These are phyloP conservation scores for Diaporthe sp. DNA, from an alignment of 2,329 filamentous ascomycete genomes.

Conservation along the genomic window DNA sequence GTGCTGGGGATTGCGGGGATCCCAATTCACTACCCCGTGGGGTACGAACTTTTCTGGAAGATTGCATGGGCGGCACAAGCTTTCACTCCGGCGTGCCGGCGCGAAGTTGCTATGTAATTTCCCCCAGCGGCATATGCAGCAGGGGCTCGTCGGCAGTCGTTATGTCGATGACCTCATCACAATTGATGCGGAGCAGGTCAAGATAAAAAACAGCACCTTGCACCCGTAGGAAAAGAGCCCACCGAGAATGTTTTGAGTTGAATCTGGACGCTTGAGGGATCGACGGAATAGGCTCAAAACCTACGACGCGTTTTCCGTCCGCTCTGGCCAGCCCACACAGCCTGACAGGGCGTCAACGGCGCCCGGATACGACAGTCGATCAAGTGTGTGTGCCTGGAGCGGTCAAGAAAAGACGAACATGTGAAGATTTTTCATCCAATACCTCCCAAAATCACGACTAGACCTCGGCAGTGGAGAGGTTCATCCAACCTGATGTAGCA, in stretches of 20 bases:
- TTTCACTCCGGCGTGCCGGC: conserved; percentile 4
- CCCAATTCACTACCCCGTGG: conserved; percentile 17
- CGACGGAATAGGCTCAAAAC: not conserved
- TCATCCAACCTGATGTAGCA: conserved; percentile 13
- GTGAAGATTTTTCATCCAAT: conserved; percentile 16
- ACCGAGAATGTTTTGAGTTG: not conserved
- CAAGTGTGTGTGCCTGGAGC: conserved; percentile 3
- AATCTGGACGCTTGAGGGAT: not conserved
- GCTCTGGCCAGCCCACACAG: not conserved
- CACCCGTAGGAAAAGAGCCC: not conserved
- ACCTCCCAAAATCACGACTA: not conserved
- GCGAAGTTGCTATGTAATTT: conserved; percentile 2
- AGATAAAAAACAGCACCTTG: not conserved
- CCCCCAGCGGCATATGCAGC: conserved; percentile 11
- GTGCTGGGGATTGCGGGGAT: conserved; percentile 2
- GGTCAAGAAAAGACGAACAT: not conserved
- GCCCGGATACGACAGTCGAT: conserved; percentile 2
- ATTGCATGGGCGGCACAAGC: not conserved
- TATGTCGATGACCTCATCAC: conserved; percentile 1
- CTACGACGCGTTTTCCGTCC: not conserved
- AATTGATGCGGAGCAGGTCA: not conserved
- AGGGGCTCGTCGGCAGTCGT: conserved; percentile 16
- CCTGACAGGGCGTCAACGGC: not conserved
- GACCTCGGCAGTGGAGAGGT: conserved; percentile 25
- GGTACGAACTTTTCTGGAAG: conserved; percentile 18